Evolutionary conservation across 2,329 filamentous ascomycete species (phyloP), one percentile per base, ranked within the genome.

Genomic region (Fusarium drepaniforme): DNA sequence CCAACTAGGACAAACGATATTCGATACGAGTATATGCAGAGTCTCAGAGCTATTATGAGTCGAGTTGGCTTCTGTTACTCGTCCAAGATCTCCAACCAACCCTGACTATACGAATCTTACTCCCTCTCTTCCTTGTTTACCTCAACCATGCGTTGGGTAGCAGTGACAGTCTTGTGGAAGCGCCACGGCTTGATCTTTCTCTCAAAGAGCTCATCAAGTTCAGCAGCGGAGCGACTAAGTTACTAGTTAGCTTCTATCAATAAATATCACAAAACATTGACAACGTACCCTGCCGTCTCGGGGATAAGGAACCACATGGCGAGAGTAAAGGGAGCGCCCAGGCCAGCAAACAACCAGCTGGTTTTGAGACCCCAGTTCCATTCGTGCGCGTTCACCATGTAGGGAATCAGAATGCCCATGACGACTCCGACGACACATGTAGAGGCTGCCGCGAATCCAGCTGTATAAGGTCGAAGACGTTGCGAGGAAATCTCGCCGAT

Each of bases 351-450:
- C 23, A 83, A 78, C 64, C 80, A 82, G 9, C 78, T 81, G 1
- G 81, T 78, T 61, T 82, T 82, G 38, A 80, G 77, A 0, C 78
- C 78, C 81, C 80, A 83, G 49, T 80, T 76, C 66, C 80, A 81
- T 59, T 81, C 71, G 21, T 80, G 75, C 1, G 69, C 71, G 25
- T 82, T 82, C 9, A 83, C 70, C 79, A 82, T 83, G 62, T 80
- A 82, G 0, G 81, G 81, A 16, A 75, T 79, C 5, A 81, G 68
- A 4, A 81, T 66, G 4, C 71, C 78, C 62, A 78, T 79, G 6
- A 79, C 64, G 13, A 82, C 73, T 18, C 63, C 67, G 61, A 77
- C n/a, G 68, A 79, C 21, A 71, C 77, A 16, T 67, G 76, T 30
- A 71, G 78, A 4, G 0, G 81, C 80, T 1, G 80, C 79, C 3